Evolutionary conservation across 257 asterid species (phyloP).

Genomic region (Eustoma russellianum): DNA sequence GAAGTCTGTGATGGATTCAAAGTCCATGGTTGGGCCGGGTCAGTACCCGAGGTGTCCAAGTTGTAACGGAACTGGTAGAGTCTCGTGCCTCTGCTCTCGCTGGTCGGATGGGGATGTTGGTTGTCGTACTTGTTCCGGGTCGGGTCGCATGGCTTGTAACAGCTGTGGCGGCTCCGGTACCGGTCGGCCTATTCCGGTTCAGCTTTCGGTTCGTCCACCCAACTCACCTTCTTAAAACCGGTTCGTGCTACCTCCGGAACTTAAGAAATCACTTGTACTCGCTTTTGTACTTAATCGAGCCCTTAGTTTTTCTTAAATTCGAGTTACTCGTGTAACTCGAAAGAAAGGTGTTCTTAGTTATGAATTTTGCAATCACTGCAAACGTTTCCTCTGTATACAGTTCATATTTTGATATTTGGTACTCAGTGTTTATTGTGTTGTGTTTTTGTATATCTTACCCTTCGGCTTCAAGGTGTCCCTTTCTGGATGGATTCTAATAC

Average conservation of each 20-base stretch:
- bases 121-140: slow-evolving; percentile 84
- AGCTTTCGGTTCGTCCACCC: slow-evolving; percentile 50
- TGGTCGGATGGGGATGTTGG: slow-evolving; percentile 96
- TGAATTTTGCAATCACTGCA: not conserved
- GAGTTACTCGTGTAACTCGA: slow-evolving; percentile 4
- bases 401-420: too few species aligned
- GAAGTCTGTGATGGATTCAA: slow-evolving; percentile 66
- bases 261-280: not conserved
- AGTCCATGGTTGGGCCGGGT: slow-evolving; percentile 51
- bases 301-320: slow-evolving; percentile 1
- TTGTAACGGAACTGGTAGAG: slow-evolving; percentile 90
- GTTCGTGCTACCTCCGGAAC: slow-evolving; percentile 3
- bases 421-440: too few species aligned
- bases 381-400: too few species aligned
- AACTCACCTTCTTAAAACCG: slow-evolving; percentile 32
- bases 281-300: not conserved
- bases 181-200: slow-evolving; percentile 84
- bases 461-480: too few species aligned
- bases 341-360: not conserved
- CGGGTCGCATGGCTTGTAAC: slow-evolving; percentile 82
- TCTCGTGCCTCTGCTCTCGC: slow-evolving; percentile 71
- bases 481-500: too few species aligned
- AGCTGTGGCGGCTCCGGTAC: slow-evolving; percentile 92
- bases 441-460: too few species aligned
- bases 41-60: slow-evolving; percentile 58